phyloP scores from a whole-genome alignment of 345 rosid genomes.

The Lumnitzera racemosa region DNA sequence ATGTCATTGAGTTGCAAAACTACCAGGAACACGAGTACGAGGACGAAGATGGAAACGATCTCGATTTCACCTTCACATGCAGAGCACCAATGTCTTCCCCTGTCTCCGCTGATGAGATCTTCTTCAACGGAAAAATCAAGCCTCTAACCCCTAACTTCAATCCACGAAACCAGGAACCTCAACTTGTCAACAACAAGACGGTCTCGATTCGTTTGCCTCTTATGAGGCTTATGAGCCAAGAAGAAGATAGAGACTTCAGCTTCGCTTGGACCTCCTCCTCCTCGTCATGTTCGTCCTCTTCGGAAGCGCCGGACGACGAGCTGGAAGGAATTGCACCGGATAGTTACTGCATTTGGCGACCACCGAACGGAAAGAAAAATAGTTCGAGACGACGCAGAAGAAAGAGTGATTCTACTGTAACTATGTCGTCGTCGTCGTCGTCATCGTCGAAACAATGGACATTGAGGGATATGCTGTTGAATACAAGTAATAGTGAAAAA shows the following conservation, averaged over 20 bases:
- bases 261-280: background rate
- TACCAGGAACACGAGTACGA: background rate
- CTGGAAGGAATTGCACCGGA: slow-evolving; percentile 37
- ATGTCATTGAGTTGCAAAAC: too few relatives aligned
- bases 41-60: slow-evolving; percentile 15
- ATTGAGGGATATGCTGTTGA: slow-evolving; percentile 39
- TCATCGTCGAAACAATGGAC: slow-evolving; percentile 62
- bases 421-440: too few relatives aligned
- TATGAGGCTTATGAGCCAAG: slow-evolving; percentile 45
- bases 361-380: slow-evolving; percentile 17
- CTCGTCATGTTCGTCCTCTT: slow-evolving; percentile 31
- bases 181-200: slow-evolving; percentile 3
- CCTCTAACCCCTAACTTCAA: slow-evolving; percentile 34
- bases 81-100: slow-evolving; percentile 21
- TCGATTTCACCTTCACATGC: slow-evolving; percentile 43
- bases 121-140: slow-evolving; percentile 53
- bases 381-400: slow-evolving; percentile 25
- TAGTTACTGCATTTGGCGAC: slow-evolving; percentile 68
- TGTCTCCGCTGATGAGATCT: slow-evolving; percentile 55
- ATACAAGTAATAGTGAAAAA: slow-evolving; percentile 26
- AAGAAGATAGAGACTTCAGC: slow-evolving; percentile 21
- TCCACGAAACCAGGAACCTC: background rate
- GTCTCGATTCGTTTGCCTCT: slow-evolving; percentile 27
- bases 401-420: slow-evolving; percentile 52
- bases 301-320: slow-evolving; percentile 42